Evolutionary conservation across 371 early-diverging fungal genomes (phyloP).

Genomic region (Syncephalastrum racemosum): DNA sequence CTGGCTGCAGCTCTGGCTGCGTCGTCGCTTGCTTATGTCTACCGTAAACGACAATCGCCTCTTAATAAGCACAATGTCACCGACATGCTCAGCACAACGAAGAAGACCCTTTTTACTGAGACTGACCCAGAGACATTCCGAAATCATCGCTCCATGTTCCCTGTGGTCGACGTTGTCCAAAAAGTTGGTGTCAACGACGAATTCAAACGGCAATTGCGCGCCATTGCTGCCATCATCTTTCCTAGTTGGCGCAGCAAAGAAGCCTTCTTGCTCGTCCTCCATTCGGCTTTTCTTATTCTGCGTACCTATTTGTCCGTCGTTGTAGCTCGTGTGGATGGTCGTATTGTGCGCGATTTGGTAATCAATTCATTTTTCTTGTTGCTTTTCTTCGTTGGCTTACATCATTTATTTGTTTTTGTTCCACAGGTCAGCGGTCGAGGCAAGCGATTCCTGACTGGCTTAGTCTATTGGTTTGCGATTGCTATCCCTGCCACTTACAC

Average conservation of each 20-base stretch:
- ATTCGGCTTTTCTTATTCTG: constrained; percentile 84
- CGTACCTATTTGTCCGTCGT: constrained; percentile 92
- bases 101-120: constrained; percentile 13
- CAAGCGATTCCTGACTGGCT: constrained; percentile 42
- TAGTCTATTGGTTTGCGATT: constrained; percentile 92
- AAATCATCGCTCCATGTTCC: constrained; percentile 30
- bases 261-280: constrained; percentile 73
- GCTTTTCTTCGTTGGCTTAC: background rate
- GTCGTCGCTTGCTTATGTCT: constrained; percentile 11
- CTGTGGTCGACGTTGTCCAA: constrained; percentile 24
- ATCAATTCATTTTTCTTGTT: background rate
- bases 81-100: constrained; percentile 3
- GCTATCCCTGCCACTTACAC: constrained; percentile 97
- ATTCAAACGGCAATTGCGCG: constrained; percentile 67
- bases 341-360: constrained; percentile 91
- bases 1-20: constrained; percentile 13
- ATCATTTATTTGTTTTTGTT: background rate
- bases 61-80: background rate
- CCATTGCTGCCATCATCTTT: constrained; percentile 72
- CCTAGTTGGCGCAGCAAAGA: constrained; percentile 78
- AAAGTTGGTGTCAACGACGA: constrained; percentile 68
- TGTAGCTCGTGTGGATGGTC: constrained; percentile 91
- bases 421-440: constrained; percentile 41
- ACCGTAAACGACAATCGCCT: constrained; percentile 6
- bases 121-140: constrained; percentile 15